Conservation (phyloP, 192 early-diverging fungal genomes). For the Coemansia sp. region DNA sequence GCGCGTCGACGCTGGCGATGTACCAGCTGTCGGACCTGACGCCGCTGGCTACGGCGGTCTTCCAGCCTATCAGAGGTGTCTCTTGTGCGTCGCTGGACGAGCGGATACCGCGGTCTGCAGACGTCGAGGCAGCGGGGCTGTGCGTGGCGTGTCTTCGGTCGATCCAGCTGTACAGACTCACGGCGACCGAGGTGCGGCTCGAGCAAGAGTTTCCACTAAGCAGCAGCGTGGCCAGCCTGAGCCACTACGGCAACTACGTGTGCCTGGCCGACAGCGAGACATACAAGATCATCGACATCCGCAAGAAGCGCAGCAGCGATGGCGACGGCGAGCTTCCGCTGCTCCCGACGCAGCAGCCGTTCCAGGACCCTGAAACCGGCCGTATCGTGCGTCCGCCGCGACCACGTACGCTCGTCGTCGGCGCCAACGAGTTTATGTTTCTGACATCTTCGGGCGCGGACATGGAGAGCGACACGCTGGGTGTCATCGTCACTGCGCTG, state of each 20-base stretch:
- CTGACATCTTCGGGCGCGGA: constrained; percentile 41
- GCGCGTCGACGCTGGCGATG: constrained; percentile 30
- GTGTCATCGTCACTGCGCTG: constrained; percentile 49
- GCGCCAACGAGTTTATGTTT: constrained; percentile 49
- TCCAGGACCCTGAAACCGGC: constrained; percentile 26
- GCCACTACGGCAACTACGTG: constrained; percentile 47
- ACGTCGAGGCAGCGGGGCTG: constrained; percentile 12
- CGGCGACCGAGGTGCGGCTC: constrained; percentile 22
- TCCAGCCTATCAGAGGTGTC: constrained; percentile 35
- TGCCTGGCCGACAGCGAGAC: constrained; percentile 48
- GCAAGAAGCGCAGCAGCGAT: constrained; percentile 19
- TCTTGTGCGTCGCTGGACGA: constrained; percentile 44
- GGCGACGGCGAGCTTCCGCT: constrained; percentile 28
- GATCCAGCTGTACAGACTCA: constrained; percentile 35
- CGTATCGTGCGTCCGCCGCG: constrained; percentile 37
- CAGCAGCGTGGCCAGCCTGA: constrained; percentile 37
- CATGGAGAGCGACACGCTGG: constrained; percentile 29
- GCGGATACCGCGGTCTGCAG: constrained; percentile 19
- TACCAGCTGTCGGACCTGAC: constrained; percentile 30
- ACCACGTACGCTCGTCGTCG: constrained; percentile 47
- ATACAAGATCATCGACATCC: constrained; percentile 47
- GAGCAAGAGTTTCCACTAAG: constrained; percentile 34
- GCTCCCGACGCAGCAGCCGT: constrained; percentile 49
- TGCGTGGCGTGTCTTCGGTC: constrained; percentile 46
- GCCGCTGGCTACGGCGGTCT: constrained; percentile 8